Evolutionary conservation across 1,284 basidiomycete species (phyloP), one percentile per base, ranked within the genome.

Genomic region (Rhodotorula sp.): DNA sequence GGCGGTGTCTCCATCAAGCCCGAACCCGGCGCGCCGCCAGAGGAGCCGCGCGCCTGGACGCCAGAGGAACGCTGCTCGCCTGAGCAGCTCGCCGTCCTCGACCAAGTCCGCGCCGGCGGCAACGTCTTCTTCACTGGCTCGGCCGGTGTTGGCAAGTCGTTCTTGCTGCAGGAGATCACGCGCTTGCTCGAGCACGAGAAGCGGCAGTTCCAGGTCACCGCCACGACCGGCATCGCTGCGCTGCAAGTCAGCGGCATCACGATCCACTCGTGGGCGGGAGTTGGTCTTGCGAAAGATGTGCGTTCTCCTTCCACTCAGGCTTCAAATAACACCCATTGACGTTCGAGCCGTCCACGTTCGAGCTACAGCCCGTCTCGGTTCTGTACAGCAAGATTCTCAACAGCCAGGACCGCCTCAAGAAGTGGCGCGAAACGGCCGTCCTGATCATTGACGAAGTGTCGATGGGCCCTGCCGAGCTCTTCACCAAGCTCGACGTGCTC

Each of bases 221-320:
- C 77, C 0, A 75, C 78, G 4, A 79, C 78, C 0, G 82, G 83
- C 12, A 82, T 83, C 74, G 82, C 82, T 0, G 80, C 80, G 0
- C 61, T 74, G 9, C 74, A 78, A 50, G 67, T 79, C 42, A 68
- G 70, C 25, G 78, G 78, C 16, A 60, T 61, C 45, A 79, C 78
- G 3, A 48, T 78, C 0, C 74, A 78, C 46, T 73, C 71, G 25
- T 77, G 69, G 68, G 66, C 72, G 4, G 66, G 64, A 0, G 49
- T 74, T 41, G 74, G 74, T 0, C 57, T 76, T 19, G 70, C 67
- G 9, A 65, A 76, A 21, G 67, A 74, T 16, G 65, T 54, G 41
- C 48, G 49, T 21, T 17, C 23, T 14, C 41, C 57, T 13, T 42
- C 61, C n/a, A 12, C 52, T 17, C 1, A 5, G 5, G 34, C 34